Percentiles rank a stretch among this genome's conserved stretches.
Conservation (phyloP, 148 eudicot species). For the Fagopyrum homotropicum region DNA sequence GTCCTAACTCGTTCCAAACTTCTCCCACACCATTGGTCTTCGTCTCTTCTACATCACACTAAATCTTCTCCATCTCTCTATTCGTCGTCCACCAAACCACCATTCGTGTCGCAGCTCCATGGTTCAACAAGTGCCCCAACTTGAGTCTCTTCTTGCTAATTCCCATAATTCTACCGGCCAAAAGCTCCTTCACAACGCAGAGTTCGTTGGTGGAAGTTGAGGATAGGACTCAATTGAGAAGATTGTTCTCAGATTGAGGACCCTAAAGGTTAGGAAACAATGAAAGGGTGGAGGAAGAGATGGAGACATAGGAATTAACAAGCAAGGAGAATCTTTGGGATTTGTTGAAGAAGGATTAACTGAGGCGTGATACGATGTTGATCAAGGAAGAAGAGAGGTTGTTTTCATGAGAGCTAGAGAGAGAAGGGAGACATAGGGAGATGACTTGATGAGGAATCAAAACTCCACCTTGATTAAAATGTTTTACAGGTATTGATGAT, state of each 20-base stretch:
- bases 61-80: too few relatives aligned
- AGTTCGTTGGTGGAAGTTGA: slow-evolving; percentile 11
- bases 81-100: slow-evolving; percentile 16
- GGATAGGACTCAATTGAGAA: slow-evolving; percentile 62
- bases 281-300: slow-evolving; percentile 25
- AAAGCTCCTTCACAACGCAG: slow-evolving; percentile 6
- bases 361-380: slow-evolving; percentile 66
- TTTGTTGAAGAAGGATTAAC: slow-evolving; percentile 90
- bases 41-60: too few relatives aligned
- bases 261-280: slow-evolving; percentile 57
- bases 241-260: slow-evolving; percentile 73
- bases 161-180: slow-evolving; percentile 10
- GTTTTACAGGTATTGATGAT: too few relatives aligned
- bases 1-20: too few relatives aligned
- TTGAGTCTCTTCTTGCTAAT: slow-evolving; percentile 19
- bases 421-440: slow-evolving; percentile 25
- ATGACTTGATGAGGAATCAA: slow-evolving; percentile 12
- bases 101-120: slow-evolving; percentile 35
- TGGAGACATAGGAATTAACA: slow-evolving; percentile 7
- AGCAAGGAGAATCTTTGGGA: slow-evolving; percentile 70
- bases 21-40: too few relatives aligned
- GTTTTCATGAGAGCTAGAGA: slow-evolving; percentile 79
- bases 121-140: slow-evolving; percentile 62
- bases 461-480: too few relatives aligned
- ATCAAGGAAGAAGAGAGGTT: slow-evolving; percentile 28